Evolutionary conservation across 352 stramenopile genomes (phyloP).

Genomic region (Nothophytophthora sp.): DNA sequence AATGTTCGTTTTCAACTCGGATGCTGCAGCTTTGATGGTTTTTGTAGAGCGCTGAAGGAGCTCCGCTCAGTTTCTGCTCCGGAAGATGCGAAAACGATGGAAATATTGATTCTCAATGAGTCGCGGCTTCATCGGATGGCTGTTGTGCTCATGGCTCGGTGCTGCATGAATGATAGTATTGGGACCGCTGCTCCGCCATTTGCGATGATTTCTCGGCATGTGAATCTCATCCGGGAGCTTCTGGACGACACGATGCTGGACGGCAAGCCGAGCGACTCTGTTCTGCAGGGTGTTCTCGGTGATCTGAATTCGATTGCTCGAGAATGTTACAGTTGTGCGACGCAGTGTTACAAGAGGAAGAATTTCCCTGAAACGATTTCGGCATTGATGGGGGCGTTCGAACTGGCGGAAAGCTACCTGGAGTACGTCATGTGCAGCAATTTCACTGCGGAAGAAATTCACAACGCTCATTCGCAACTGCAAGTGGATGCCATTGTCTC

Average conservation of each 20-base stretch:
- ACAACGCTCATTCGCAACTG: slow-evolving; percentile 43
- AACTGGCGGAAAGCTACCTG: slow-evolving; percentile 53
- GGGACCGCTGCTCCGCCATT: slow-evolving; percentile 2
- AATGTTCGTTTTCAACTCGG: slow-evolving; percentile 8
- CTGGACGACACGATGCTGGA: slow-evolving; percentile 43
- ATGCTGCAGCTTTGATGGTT: slow-evolving; percentile 28
- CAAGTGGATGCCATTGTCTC: slow-evolving; percentile 61
- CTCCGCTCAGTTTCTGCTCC: slow-evolving; percentile 12
- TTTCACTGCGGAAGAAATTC: slow-evolving; percentile 25
- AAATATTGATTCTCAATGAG: slow-evolving; percentile 42
- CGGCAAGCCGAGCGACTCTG: slow-evolving; percentile 15
- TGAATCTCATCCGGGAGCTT: slow-evolving; percentile 29
- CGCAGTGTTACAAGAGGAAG: slow-evolving; percentile 48
- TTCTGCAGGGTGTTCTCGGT: slow-evolving; percentile 39
- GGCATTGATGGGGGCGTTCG: slow-evolving; percentile 46
- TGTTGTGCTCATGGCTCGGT: slow-evolving; percentile 28
- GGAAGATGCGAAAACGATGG: slow-evolving; percentile 15
- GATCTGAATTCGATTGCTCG: slow-evolving; percentile 66
- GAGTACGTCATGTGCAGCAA: slow-evolving; percentile 67
- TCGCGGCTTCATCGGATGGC: slow-evolving; percentile 46
- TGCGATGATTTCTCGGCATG: slow-evolving; percentile 23
- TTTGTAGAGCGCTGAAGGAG: slow-evolving; percentile 22
- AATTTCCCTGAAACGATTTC: slow-evolving; percentile 41
- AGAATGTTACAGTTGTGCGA: slow-evolving; percentile 62
- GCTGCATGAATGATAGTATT: slow-evolving; percentile 2